Evolutionary conservation across 768 basidiomycete species (phyloP).

Genomic region (Cantharellus anzutake): DNA sequence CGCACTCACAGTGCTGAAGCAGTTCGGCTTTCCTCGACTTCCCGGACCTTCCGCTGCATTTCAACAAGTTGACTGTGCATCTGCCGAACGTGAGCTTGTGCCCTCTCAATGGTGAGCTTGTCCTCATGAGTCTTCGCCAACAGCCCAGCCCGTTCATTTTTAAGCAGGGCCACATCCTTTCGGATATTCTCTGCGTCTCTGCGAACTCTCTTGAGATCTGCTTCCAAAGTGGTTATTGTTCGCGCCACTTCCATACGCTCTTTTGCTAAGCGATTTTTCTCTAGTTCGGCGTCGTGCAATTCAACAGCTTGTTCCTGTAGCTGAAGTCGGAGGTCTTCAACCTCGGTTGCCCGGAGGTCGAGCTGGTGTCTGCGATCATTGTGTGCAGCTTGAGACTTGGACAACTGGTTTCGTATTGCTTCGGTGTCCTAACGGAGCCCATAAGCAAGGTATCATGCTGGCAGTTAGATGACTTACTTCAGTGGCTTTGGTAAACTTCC

Average conservation of each 20-base stretch:
- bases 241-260: constrained; percentile 48
- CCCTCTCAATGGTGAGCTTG: constrained; percentile 24
- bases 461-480: constrained; percentile 29
- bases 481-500: constrained; percentile 40
- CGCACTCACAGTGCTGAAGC: constrained; percentile 31
- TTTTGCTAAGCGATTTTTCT: constrained; percentile 38
- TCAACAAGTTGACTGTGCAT: constrained; percentile 45
- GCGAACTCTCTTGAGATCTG: constrained; percentile 55
- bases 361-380: constrained; percentile 55
- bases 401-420: constrained; percentile 41
- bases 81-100: constrained; percentile 48
- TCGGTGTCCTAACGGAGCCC: constrained; percentile 29
- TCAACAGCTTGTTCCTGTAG: constrained; percentile 30
- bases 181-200: constrained; percentile 64
- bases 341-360: constrained; percentile 49
- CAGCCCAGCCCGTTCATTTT: constrained; percentile 37
- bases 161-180: constrained; percentile 48
- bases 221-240: constrained; percentile 48
- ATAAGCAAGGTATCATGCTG: not conserved
- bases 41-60: constrained; percentile 25
- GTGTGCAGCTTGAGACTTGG: constrained; percentile 42
- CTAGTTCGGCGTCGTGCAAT: constrained; percentile 41
- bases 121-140: constrained; percentile 21
- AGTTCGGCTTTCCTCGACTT: constrained; percentile 28
- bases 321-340: constrained; percentile 36